Base-by-base conservation (phyloP, 129 eudicot species). In the Arctium lappa region DNA sequence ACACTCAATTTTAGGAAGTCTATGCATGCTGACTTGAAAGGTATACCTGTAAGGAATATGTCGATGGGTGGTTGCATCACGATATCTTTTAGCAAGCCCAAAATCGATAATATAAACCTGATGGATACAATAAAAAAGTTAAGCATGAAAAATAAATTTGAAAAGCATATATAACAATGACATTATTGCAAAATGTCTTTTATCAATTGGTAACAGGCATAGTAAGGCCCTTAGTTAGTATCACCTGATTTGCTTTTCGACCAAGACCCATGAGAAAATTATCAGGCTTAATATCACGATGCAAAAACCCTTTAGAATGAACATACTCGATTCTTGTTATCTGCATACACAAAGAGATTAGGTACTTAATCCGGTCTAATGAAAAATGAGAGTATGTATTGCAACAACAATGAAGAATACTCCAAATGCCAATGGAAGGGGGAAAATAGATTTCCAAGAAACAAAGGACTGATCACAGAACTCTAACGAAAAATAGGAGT, bases 211-310 rank as follows among this genome's bases (percentile, higher is more conserved):
- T 72, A 34, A 75, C 50, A 75, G 74, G 78, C 9, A 40, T 5
- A 13, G 37, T 22, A 46, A 13, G 29, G 42, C 36, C 48, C 63
- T 38, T 66, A 27, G 33, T 38, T 66, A 27, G 33, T 13, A 66
- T 84, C 75, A 95, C 99, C 98, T 95, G 98, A 87, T 91, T 95
- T 15, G 99, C 99, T 87, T 93, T 95, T 78, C 98, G 95, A 48
- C 98, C 99, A 79, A 95, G 98, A 73, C 99, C 99, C 99, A 95
- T 95, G 72, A 95, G 92, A 88, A 93, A 95, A 91, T 95, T 95
- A 89, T 95, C 98, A 63, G 99, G 99, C 85, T 93, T 95, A 66
- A 95, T 93, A 89, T 95, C 99, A 15, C 99, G 92, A 82, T 95
- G 99, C 77, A 95, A 79, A 86, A 93, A 91, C 69, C 99, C 99